Percentiles rank a stretch among this genome's conserved stretches.
Conservation (phyloP, 106 monocot genomes). For the Allium sativum region DNA sequence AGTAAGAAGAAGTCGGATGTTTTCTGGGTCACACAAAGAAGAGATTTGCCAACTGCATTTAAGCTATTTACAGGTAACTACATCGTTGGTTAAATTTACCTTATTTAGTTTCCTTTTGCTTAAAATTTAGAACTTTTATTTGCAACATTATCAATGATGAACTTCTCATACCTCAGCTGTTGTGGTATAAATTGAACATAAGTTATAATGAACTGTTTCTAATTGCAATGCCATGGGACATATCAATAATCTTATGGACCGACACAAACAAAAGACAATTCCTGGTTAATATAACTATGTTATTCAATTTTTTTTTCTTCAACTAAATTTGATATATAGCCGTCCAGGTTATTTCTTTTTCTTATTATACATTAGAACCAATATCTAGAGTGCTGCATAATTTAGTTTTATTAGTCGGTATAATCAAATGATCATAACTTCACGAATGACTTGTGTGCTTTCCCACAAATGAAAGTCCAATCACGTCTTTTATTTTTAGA, state of each 20-base stretch:
- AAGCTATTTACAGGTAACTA: slow-evolving; percentile 67
- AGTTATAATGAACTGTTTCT: not conserved
- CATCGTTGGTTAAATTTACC: not conserved
- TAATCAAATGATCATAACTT: no score
- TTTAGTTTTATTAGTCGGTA: no score
- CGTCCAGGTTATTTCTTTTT: no score
- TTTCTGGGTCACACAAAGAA: slow-evolving; percentile 37
- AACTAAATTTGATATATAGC: no score
- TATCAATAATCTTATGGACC: not conserved
- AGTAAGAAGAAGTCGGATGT: slow-evolving; percentile 42
- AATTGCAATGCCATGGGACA: not conserved
- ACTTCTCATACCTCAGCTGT: not conserved
- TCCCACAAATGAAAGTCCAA: no score
- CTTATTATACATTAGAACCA: no score
- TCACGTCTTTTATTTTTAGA: no score
- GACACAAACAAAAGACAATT: not conserved
- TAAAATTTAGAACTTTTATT: not conserved
- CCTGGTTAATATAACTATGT: not conserved
- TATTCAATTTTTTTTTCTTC: not conserved
- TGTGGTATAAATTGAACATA: not conserved
- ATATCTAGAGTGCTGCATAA: no score
- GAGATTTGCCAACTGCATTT: slow-evolving; percentile 64
- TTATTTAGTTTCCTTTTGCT: not conserved
- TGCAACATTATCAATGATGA: not conserved
- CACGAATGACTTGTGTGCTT: no score